Evolutionary conservation across 257 asterid genomes (phyloP), one percentile per base, ranked within the genome.

Genomic region (Rubia yunnanensis): DNA sequence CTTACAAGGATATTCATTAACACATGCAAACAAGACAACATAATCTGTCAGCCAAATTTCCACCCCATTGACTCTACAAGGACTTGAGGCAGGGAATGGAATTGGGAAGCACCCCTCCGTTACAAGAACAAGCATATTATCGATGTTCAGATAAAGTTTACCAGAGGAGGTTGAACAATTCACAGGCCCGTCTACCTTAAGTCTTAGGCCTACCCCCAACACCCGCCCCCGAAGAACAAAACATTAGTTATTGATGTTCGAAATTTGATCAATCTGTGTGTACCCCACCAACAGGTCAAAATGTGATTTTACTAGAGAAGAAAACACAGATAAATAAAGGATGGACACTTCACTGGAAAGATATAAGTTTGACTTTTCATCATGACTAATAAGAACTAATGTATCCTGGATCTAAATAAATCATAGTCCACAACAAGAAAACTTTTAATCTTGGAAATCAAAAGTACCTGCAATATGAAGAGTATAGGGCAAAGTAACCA

Each of bases 391-490:
- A n/a, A n/a, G n/a, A 44, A 32, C 44, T 18, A 18, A 36, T 11
- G 50, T 2, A 10, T 20, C 5, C 10, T 28, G 5, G 28, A 24
- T 49, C 48, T 23, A 11, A n/a, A 10, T 20, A 4, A 1, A 11
- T 18, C 41, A 48, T n/a, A 31, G 56, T 31, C 49, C 44, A 49
- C 15, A 31, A 49, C 6, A 46, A 52, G 28, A 31, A 59, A 31
- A 31, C 26, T 15, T 2, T 6, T 30, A 6, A 44, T 28, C 30
- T 30, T 7, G 20, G 18, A 59, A 59, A 59, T 1, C 55, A 57
- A 23, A 56, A 41, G 14, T 69, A 90, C 98, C 96, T 92, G 98
- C 76, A 88, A 81, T 69, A 85, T 50, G 41, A 92, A 89, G 56
- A 92, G 87, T 63, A 92, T 72, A 66, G 91, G 92, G 74, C 82